Conservation (phyloP, 257 asterid species). For the Nicotiana otophora region DNA sequence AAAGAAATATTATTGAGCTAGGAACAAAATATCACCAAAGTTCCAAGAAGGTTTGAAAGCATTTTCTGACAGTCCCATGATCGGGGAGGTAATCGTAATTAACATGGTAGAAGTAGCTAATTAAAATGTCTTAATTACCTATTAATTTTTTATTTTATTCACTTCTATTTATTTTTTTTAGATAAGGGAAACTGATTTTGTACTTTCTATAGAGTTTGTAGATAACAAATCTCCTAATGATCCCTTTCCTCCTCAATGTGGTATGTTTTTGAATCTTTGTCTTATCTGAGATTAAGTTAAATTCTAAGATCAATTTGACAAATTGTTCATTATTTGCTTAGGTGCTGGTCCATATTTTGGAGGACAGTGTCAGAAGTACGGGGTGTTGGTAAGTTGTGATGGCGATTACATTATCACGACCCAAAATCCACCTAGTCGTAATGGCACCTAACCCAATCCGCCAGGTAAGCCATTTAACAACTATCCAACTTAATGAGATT, state of each 20-base stretch:
- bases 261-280: slow-evolving; percentile 16
- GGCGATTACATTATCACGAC: too few relatives aligned
- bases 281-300: background rate
- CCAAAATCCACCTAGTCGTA: too few relatives aligned
- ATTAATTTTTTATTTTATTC: background rate
- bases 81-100: slow-evolving; percentile 68
- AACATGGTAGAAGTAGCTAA: too few relatives aligned
- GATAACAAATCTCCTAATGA: slow-evolving; percentile 86
- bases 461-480: too few relatives aligned
- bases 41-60: slow-evolving; percentile 83
- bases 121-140: too few relatives aligned
- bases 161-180: slow-evolving; percentile 10
- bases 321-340: slow-evolving; percentile 3
- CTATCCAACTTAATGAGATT: too few relatives aligned
- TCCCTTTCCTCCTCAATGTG: slow-evolving; percentile 84
- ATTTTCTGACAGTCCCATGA: slow-evolving; percentile 67
- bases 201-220: slow-evolving; percentile 70
- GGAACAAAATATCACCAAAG: slow-evolving; percentile 63
- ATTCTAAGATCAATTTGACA: background rate
- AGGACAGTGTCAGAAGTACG: slow-evolving; percentile 64
- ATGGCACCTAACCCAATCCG: too few relatives aligned
- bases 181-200: slow-evolving; percentile 88
- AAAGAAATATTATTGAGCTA: slow-evolving; percentile 58
- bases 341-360: slow-evolving; percentile 78
- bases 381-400: slow-evolving; percentile 70